A percentile compares a stretch with the other conserved stretches of the same genome.
Conservation (phyloP, 2,329 filamentous ascomycete species). For the Didymellaceae sp. region DNA sequence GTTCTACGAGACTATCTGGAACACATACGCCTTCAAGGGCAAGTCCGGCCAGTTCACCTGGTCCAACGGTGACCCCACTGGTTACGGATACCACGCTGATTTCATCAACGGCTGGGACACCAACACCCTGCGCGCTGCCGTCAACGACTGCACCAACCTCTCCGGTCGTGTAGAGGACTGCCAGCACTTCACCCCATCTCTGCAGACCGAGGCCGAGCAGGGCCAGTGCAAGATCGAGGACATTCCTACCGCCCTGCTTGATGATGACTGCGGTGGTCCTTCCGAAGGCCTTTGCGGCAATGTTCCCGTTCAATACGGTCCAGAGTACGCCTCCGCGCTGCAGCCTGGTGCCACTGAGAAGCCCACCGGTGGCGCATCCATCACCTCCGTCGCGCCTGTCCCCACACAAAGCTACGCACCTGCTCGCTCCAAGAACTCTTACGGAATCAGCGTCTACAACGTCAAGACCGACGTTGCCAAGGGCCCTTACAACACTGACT, state of each 20-base stretch:
- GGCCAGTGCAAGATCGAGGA: slow-evolving; percentile 66
- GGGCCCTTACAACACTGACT: slow-evolving; percentile 13
- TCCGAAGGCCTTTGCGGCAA: slow-evolving; percentile 71
- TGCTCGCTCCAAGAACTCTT: slow-evolving; percentile 37
- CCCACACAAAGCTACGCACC: slow-evolving; percentile 46
- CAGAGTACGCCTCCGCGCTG: slow-evolving; percentile 48
- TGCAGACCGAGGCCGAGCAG: slow-evolving; percentile 65
- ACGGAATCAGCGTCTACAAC: slow-evolving; percentile 45
- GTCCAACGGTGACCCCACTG: slow-evolving; percentile 74
- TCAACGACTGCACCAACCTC: slow-evolving; percentile 74
- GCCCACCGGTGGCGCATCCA: slow-evolving; percentile 29
- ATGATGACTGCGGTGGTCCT: slow-evolving; percentile 67
- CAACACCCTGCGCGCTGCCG: slow-evolving; percentile 68
- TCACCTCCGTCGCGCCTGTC: slow-evolving; percentile 30
- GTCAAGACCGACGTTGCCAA: slow-evolving; percentile 19
- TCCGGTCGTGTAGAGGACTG: slow-evolving; percentile 77
- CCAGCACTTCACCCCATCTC: slow-evolving; percentile 64
- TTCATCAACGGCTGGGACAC: slow-evolving; percentile 76
- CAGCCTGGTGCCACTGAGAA: slow-evolving; percentile 27
- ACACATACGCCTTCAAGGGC: slow-evolving; percentile 59
- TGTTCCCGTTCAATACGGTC: slow-evolving; percentile 56
- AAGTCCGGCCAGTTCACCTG: slow-evolving; percentile 67
- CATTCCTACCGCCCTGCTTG: slow-evolving; percentile 60
- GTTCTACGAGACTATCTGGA: slow-evolving; percentile 66
- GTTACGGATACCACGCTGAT: slow-evolving; percentile 75